These are phyloP conservation scores for Tetracladium marchalianum DNA, from an alignment of 495 filamentous ascomycete species.

Conservation along the genomic window DNA sequence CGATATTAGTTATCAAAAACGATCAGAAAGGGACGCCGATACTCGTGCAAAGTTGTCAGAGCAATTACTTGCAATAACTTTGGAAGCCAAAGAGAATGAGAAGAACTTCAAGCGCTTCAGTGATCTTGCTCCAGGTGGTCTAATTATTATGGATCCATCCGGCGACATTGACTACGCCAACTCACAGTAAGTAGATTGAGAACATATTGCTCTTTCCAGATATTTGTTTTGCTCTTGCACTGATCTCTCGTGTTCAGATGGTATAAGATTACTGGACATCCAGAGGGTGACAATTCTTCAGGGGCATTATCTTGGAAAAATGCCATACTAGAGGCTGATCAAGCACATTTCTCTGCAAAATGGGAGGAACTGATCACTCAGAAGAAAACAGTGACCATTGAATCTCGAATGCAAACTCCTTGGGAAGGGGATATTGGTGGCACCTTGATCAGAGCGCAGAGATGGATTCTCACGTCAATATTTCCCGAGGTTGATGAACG, in stretches of 20 bases:
- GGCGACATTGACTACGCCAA: slow-evolving; percentile 59
- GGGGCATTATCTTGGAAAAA: slow-evolving; percentile 1
- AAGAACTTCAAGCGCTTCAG: slow-evolving; percentile 60
- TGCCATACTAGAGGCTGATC: slow-evolving; percentile 2
- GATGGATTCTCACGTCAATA: slow-evolving; percentile 1
- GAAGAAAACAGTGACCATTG: background rate
- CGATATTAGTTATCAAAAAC: slow-evolving; percentile 53
- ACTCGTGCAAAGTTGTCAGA: slow-evolving; percentile 56
- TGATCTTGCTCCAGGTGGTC: slow-evolving; percentile 56
- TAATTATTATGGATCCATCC: slow-evolving; percentile 53
- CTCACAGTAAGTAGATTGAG: slow-evolving; percentile 12
- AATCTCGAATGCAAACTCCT: slow-evolving; percentile 1
- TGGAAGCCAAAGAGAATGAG: slow-evolving; percentile 42
- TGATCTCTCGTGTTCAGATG: background rate
- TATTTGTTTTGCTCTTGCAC: too few species aligned
- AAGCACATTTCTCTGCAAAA: background rate
- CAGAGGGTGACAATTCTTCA: background rate
- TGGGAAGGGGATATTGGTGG: slow-evolving; percentile 1
- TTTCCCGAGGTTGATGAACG: slow-evolving; percentile 1
- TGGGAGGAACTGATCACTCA: slow-evolving; percentile 2
- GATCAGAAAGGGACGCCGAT: slow-evolving; percentile 51
- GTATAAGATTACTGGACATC: slow-evolving; percentile 1
- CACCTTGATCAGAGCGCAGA: background rate
- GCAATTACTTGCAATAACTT: slow-evolving; percentile 30
- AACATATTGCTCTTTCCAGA: too few species aligned